Conservation (phyloP, 2,329 filamentous ascomycete genomes). For the Fonsecaea pedrosoi region DNA sequence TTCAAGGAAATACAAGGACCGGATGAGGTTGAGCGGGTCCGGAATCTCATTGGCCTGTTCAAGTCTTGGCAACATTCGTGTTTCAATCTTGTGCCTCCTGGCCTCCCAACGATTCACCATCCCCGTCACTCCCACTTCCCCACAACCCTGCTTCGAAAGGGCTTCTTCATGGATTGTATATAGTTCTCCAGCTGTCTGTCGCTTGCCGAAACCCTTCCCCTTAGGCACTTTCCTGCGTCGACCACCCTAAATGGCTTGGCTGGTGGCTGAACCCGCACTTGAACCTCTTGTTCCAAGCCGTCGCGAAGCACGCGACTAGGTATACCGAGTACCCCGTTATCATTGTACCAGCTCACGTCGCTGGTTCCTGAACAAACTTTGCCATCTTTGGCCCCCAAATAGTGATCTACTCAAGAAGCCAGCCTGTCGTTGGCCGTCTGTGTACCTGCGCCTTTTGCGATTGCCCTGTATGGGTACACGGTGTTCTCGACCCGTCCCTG, state of each 20-base stretch:
- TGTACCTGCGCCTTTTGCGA: neutral
- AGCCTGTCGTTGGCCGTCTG: neutral
- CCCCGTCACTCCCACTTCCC: neutral
- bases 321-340: neutral
- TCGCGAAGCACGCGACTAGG: neutral
- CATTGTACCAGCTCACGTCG: neutral
- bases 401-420: neutral
- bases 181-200: neutral
- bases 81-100: neutral
- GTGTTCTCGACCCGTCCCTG: neutral
- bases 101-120: neutral
- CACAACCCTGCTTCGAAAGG: neutral
- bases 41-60: neutral
- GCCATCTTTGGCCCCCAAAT: neutral
- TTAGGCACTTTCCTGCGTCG: neutral
- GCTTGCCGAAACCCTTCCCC: neutral
- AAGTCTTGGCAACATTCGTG: constrained; percentile 1
- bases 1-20: neutral
- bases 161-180: neutral
- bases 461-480: neutral
- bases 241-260: neutral
- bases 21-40: neutral
- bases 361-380: neutral
- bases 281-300: neutral
- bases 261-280: neutral